Evolutionary conservation across 2,329 filamentous ascomycete genomes (phyloP), one percentile per base, ranked within the genome.

Genomic region (Bipolaris cookei): DNA sequence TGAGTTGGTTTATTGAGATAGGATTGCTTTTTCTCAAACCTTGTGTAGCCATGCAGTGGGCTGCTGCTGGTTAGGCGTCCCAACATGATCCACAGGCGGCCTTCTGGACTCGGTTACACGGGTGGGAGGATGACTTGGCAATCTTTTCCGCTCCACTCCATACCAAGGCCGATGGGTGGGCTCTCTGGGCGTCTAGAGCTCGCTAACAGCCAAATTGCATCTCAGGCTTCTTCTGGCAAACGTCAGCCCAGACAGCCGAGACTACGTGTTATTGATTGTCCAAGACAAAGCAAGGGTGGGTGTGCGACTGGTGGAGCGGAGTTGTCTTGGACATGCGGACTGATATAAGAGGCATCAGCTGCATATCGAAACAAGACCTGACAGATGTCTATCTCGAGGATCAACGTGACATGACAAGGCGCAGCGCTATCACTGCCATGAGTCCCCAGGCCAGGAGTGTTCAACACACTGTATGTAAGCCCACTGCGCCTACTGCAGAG

Each of bases 201-300:
- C 47, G 30, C 60, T 58, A 61, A 23, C 23, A 20, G 5, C 11
- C 18, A 54, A 45, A 30, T 38, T 45, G 23, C 32, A n/a, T 28
- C 21, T 28, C 49, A 34, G 30, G 13, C 8, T 25, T 18, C 13
- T 30, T 14, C n/a, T 38, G 44, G 18, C 38, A 42, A 30, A 59
- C 68, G 63, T 69, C 66, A 68, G 68, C 66, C 68, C 50, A 70
- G 68, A 56, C 54, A 50, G 21, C 6, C 20, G 51, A 39, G 37
- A 16, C 43, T 46, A 55, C 39, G 16, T 21, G 18, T 37, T 59
- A 54, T 42, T 51, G 38, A 58, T 60, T 57, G 55, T 53, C 57
- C 57, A 56, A 64, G 60, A 44, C 13, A 42, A 16, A 8, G 16
- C 20, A 6, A 25, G 18, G 39, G 39, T 42, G 39, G 38, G 38